Percentiles rank a stretch among this genome's conserved stretches.
phyloP scores from a whole-genome alignment of 257 asterid genomes.

The Solanum chmielewskii region DNA sequence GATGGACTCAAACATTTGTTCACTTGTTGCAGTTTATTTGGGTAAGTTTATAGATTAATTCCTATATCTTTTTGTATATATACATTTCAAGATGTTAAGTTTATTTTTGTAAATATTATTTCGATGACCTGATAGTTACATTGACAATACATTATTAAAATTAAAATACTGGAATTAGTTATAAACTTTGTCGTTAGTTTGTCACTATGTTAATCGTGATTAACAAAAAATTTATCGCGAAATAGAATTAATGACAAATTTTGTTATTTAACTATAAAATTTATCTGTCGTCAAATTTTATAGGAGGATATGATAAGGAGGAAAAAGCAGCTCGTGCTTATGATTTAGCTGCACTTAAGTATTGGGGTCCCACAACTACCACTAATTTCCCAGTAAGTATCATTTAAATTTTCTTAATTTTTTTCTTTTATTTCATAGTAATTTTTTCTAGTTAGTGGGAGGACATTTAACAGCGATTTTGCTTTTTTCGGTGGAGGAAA shows the following conservation, averaged over 20 bases:
- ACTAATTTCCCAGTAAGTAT: constrained; percentile 74
- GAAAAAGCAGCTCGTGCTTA: constrained; percentile 90
- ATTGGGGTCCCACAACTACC: constrained; percentile 89
- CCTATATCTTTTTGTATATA: not conserved
- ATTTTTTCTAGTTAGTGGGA: too few species aligned
- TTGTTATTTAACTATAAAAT: not conserved
- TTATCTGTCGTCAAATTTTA: too few species aligned
- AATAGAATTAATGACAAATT: accelerated
- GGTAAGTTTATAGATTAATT: constrained; percentile 27
- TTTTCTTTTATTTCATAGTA: not conserved
- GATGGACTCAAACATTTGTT: constrained; percentile 1
- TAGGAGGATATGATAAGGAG: constrained; percentile 94
- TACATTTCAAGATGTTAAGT: not conserved
- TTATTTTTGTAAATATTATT: not conserved
- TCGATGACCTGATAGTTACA: too few species aligned
- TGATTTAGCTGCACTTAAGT: constrained; percentile 88
- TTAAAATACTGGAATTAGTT: too few species aligned
- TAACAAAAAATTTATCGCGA: accelerated
- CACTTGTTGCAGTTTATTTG: constrained; percentile 56
- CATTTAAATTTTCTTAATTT: not conserved
- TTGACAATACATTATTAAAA: too few species aligned
- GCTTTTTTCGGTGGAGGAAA: too few species aligned
- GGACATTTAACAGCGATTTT: too few species aligned
- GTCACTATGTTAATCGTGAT: not conserved
- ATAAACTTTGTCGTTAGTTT: too few species aligned